Conservation (phyloP, 2,329 filamentous ascomycete genomes). For the Colletotrichum sp. region DNA sequence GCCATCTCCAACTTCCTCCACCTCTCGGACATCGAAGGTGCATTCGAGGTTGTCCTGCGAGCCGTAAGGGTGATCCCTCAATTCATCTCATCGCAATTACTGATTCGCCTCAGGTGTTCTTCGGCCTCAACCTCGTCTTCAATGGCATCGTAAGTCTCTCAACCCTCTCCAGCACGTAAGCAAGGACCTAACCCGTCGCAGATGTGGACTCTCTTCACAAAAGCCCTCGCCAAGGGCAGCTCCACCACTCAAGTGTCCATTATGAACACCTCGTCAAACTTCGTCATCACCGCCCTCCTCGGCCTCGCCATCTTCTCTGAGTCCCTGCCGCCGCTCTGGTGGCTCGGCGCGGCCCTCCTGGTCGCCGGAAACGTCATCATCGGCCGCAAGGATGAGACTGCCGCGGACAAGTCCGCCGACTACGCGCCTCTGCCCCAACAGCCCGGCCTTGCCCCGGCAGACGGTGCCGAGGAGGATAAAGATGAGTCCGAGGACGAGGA, state of each 20-base stretch:
- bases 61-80: slow-evolving; percentile 43
- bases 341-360: slow-evolving; percentile 73
- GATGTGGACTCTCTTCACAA: slow-evolving; percentile 87
- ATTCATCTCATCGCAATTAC: not conserved
- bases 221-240: slow-evolving; percentile 73
- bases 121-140: slow-evolving; percentile 75
- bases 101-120: slow-evolving; percentile 65
- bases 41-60: slow-evolving; percentile 55
- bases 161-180: not conserved
- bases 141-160: slow-evolving; percentile 65
- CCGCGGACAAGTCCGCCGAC: slow-evolving; percentile 28
- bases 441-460: slow-evolving; percentile 8
- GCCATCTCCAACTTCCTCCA: slow-evolving; percentile 49
- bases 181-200: slow-evolving; percentile 26
- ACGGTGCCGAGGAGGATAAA: slow-evolving; percentile 21
- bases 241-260: slow-evolving; percentile 83
- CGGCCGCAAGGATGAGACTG: slow-evolving; percentile 67
- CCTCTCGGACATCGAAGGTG: slow-evolving; percentile 42
- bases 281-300: slow-evolving; percentile 77
- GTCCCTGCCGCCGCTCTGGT: slow-evolving; percentile 75
- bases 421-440: slow-evolving; percentile 34
- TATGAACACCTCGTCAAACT: slow-evolving; percentile 84
- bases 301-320: slow-evolving; percentile 76
- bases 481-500: slow-evolving; percentile 36
- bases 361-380: slow-evolving; percentile 82